Evolutionary conservation across 1,284 basidiomycete genomes (phyloP).

Genomic region (Irpex sp.): DNA sequence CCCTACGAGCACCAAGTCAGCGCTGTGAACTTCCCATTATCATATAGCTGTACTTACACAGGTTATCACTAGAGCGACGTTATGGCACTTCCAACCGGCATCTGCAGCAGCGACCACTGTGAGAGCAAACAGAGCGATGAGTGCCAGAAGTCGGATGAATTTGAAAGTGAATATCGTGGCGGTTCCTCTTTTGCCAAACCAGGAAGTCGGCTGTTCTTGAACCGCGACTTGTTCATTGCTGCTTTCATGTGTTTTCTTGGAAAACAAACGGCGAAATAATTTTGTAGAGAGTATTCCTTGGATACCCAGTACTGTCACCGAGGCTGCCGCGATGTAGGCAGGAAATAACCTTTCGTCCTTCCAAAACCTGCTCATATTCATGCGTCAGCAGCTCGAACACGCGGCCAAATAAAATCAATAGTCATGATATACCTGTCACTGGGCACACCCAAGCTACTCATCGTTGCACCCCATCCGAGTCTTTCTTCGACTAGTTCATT

Average conservation of each 20-base stretch:
- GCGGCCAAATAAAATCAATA: background rate
- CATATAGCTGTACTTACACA: slow-evolving; percentile 9
- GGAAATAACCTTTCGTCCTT: slow-evolving; percentile 18
- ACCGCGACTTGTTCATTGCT: background rate
- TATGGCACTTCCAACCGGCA: slow-evolving; percentile 5
- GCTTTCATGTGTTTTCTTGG: background rate
- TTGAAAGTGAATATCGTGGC: slow-evolving; percentile 26
- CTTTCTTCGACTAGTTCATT: background rate
- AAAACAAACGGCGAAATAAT: slow-evolving; percentile 8
- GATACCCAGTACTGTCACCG: slow-evolving; percentile 13
- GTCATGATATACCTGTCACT: background rate
- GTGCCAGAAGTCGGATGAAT: slow-evolving; percentile 21
- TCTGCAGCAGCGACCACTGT: slow-evolving; percentile 16
- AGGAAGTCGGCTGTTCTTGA: background rate
- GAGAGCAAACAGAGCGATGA: slow-evolving; percentile 24
- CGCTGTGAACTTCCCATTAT: slow-evolving; percentile 13
- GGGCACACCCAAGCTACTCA: too few relatives aligned
- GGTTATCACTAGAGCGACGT: slow-evolving; percentile 3
- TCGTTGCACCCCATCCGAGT: background rate
- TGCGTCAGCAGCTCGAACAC: background rate
- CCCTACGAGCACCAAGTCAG: slow-evolving; percentile 32
- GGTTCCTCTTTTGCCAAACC: slow-evolving; percentile 19
- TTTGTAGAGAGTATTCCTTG: slow-evolving; percentile 13
- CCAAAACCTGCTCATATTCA: slow-evolving; percentile 16
- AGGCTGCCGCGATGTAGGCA: slow-evolving; percentile 18